Base-by-base conservation (phyloP, 768 basidiomycete species). In the Pleurotus citrinopileatus region DNA sequence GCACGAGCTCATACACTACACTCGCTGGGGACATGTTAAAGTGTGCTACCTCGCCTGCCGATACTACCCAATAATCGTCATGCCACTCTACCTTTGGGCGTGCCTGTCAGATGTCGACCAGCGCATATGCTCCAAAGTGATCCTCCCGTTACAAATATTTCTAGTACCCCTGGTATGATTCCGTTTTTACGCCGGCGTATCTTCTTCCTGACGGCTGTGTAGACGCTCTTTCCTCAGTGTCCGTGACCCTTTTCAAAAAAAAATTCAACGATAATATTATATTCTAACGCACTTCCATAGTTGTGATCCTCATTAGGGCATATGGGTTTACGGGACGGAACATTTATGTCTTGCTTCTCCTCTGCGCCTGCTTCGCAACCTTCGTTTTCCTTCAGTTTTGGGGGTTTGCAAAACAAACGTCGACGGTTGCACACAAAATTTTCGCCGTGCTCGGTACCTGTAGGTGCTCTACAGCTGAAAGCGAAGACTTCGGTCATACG, bases 311-410 rank as follows among this genome's bases (percentile, higher is more conserved):
- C 22, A 55, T 60, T n/a, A 50, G 67, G 15, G 61, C 65, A n/a
- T 65, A 65, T 56, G 67, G 64, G 2, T 68, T 68, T 40, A 62
- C 67, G 7, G 67, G 65, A 34, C 53, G 61, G 28, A 59, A 48
- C 10, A 56, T 29, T 15, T 17, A 29, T 19, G 52, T 60, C 13
- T 47, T 62, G 13, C 17, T 43, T 10, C 22, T 55, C 7, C 60
- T 67, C 9, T 38, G 48, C 15, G 15, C 44, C 8, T 46, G 61
- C 25, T 65, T 61, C 50, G 29, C 52, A 3, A 28, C 57, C 3
- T 50, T 66, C 23, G 23, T 59, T 10, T 61, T 40, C 10, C 51
- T 54, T 6, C 56, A 63, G 26, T 43, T 65, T 20, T 67, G 65
- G 65, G 57, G 61, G 8, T 64, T 65, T 36, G 58, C 56, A 17